These are phyloP conservation scores for Oleoguttula mirabilis DNA, from an alignment of 495 filamentous ascomycete genomes.

Conservation along the genomic window DNA sequence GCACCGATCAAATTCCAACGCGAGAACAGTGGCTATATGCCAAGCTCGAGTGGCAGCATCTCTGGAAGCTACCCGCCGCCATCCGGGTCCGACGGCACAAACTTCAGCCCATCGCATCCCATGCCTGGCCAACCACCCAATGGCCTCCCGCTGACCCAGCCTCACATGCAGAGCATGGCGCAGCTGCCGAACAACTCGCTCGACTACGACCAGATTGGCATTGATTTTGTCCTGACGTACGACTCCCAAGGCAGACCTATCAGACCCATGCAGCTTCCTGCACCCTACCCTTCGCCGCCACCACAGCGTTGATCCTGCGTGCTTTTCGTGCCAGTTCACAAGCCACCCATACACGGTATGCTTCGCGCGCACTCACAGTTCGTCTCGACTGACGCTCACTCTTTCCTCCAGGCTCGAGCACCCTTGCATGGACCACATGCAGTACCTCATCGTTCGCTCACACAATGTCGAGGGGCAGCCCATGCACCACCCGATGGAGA, in stretches of 20 bases:
- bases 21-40: conserved; percentile 26
- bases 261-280: neutral
- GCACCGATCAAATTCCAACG: conserved; percentile 18
- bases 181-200: conserved; percentile 31
- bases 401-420: conserved; percentile 63
- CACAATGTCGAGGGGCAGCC: conserved; percentile 39
- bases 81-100: conserved; percentile 31
- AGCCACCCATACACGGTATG: conserved; percentile 8
- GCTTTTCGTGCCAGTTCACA: conserved; percentile 1
- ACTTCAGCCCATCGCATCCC: conserved; percentile 27
- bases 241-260: conserved; percentile 31
- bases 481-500: conserved; percentile 38
- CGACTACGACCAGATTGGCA: conserved; percentile 79
- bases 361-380: conserved; percentile 2
- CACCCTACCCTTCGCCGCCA: conserved; percentile 52
- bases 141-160: conserved; percentile 2
- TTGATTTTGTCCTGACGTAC: conserved; percentile 96
- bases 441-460: conserved; percentile 53
- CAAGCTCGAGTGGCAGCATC: conserved; percentile 38
- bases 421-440: conserved; percentile 90
- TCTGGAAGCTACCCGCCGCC: conserved; percentile 43
- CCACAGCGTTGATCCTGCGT: conserved; percentile 33
- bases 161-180: conserved; percentile 15
- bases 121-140: conserved; percentile 16
- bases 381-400: conserved; percentile 15